Base-by-base conservation (phyloP, 371 early-diverging fungal genomes). In the Mucor circinelloides region DNA sequence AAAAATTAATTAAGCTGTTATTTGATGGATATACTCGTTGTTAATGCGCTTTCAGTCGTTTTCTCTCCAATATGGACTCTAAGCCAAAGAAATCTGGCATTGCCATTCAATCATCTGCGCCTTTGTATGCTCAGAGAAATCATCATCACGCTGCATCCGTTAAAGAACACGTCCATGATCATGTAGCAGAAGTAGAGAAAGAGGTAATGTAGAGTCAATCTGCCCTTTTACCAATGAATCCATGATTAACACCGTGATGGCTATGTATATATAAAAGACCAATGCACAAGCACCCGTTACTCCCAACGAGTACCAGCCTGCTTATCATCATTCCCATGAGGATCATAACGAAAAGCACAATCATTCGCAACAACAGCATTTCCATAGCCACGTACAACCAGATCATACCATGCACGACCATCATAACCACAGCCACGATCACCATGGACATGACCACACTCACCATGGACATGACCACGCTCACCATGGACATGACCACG, bases 381-480 rank as follows among this genome's bases (percentile, higher is more conserved):
- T 55, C 19, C 73, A 75, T 61, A 50, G 12, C 34, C 67, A 68
- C 48, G 54, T 69, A 46, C 21, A 10, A 19, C 19, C 23, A 27
- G 68, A 60, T 5, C 76, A 79, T 56, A n/a, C 66, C 28, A 63
- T 69, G 21, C 50, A 52, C 27, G 71, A 78, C 56, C 21, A 36
- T 15, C 69, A 76, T 36, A 32, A 67, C 40, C 72, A 74, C 23
- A 60, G 44, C 10, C 69, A 77, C 31, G 55, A 52, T 8, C 71
- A 77, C 50, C 66, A 72, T n/a, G 55, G 30, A 7, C 68, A 59
- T n/a, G n/a, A 68, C 15, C 70, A 63, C 19, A 55, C 63, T 42
- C 40, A 56, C 27, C 66, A 67, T 32, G 40, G 25, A 38, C 71
- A 66, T 59, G 17, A 57, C 19, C 59, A 65, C 50, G 69, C 74